phyloP scores from a whole-genome alignment of 495 filamentous ascomycete genomes.

The Talaromyces wortmannii region DNA sequence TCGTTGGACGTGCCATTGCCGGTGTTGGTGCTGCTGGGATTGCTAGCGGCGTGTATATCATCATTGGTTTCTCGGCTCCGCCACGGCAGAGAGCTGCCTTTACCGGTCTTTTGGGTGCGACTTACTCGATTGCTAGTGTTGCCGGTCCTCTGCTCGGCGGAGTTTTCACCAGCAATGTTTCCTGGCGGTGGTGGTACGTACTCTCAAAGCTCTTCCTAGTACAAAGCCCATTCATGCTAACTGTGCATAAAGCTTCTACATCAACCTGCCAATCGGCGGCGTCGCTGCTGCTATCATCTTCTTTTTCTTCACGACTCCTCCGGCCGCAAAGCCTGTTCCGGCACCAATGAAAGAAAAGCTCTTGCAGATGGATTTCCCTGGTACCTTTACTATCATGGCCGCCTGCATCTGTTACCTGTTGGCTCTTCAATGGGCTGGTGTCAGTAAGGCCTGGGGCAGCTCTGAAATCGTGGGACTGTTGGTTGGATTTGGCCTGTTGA shows the following conservation, averaged over 20 bases:
- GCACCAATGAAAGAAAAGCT: constrained; percentile 22
- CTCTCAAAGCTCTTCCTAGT: not conserved
- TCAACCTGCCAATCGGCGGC: constrained; percentile 47
- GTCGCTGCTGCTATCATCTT: constrained; percentile 26
- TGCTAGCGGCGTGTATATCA: constrained; percentile 18
- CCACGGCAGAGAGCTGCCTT: constrained; percentile 25
- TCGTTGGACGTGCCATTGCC: constrained; percentile 29
- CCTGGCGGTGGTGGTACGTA: constrained; percentile 43
- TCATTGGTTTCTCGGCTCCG: constrained; percentile 22
- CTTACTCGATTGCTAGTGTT: constrained; percentile 31
- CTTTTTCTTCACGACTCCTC: constrained; percentile 30
- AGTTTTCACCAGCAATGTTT: constrained; percentile 31
- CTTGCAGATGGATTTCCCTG: constrained; percentile 25
- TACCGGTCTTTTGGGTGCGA: constrained; percentile 31
- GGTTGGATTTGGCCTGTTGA: constrained; percentile 23
- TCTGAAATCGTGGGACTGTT: constrained; percentile 22
- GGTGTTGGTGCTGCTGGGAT: constrained; percentile 21
- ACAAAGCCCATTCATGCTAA: not conserved
- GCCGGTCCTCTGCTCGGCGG: constrained; percentile 43
- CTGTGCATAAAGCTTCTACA: constrained; percentile 34
- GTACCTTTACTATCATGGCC: constrained; percentile 15
- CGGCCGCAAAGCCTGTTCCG: constrained; percentile 14
- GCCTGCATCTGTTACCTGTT: constrained; percentile 26
- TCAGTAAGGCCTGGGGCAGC: constrained; percentile 20
- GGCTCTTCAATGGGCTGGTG: constrained; percentile 34